A percentile compares a stretch with the other conserved stretches of the same genome.
Evolutionary conservation across 208 protist species (phyloP).

Genomic region (Polymyxa betae): DNA sequence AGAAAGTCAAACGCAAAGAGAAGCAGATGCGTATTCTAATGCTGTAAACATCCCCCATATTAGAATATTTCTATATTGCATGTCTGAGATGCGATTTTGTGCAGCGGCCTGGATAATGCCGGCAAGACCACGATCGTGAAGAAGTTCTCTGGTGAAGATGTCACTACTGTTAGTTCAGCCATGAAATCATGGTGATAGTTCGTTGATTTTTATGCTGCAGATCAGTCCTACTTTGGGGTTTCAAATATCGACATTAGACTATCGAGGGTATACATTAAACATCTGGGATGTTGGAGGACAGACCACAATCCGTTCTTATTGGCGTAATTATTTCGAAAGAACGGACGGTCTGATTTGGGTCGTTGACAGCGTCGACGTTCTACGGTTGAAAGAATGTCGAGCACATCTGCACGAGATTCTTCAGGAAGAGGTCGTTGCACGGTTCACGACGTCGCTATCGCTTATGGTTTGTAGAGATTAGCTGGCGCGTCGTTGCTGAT

Average conservation of each 20-base stretch:
- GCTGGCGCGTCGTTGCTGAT: constrained; percentile 96
- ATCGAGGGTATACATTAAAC: constrained; percentile 89
- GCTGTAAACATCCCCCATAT: no score
- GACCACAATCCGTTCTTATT: constrained; percentile 95
- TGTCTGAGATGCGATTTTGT: constrained; percentile 20
- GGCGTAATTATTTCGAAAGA: constrained; percentile 92
- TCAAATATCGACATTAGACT: constrained; percentile 40
- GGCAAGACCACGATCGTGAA: constrained; percentile 99
- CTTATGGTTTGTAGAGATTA: constrained; percentile 80
- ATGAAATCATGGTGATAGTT: background rate
- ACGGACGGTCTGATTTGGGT: constrained; percentile 89
- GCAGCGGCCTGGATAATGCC: constrained; percentile 88
- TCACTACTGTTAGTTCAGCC: constrained; percentile 92
- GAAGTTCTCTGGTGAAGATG: constrained; percentile 97
- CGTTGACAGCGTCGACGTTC: constrained; percentile 76
- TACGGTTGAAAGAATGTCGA: constrained; percentile 54
- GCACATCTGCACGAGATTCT: constrained; percentile 49
- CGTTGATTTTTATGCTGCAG: constrained; percentile 37
- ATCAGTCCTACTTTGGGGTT: constrained; percentile 30
- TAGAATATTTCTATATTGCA: constrained; percentile 64
- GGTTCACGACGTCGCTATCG: background rate
- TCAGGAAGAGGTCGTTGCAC: constrained; percentile 52
- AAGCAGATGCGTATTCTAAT: constrained; percentile 97
- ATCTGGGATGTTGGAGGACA: constrained; percentile 99
- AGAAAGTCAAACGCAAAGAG: constrained; percentile 97